Base-by-base conservation (phyloP, 1,284 basidiomycete genomes). In the Albatrellus sp. region DNA sequence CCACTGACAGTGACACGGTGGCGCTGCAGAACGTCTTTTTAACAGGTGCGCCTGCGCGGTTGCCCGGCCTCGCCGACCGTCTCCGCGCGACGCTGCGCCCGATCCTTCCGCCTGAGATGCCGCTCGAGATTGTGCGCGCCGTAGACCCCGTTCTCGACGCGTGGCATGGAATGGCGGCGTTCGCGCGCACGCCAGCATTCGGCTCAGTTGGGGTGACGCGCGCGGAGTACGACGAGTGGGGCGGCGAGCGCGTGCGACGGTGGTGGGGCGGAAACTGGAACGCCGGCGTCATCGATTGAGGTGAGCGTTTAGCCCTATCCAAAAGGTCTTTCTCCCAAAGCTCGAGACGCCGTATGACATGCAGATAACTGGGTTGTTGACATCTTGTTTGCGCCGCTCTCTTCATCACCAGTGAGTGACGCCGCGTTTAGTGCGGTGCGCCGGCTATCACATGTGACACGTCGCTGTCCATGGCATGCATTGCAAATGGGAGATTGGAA, bases 131-230 rank as follows among this genome's bases (percentile, higher is more conserved):
- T 39, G 60, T 70, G 29, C 65, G 67, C 16, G 89, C 80, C 2
- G 65, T 56, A 3, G 80, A 96, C 59, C 77, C 86, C 1, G 55
- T 69, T 12, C 59, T 83, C 45, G 92, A 96, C 57, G 82, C 92
- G 3, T 98, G 93, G 93, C 72, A 73, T 40, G 94, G 94, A 5
- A 96, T 97, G 89, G 86, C 88, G 3, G 70, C 72, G 47, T 96
- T 92, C 67, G 77, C 82, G 19, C 59, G 61, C 42, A 81, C 78
- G 6, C 66, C 70, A 0, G 80, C 75, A 48, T 85, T 82, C 48
- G 57, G 56, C 37, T 57, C 60, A 16, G 72, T 78, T 1, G 69
- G 70, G 0, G 72, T 87, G 37, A 88, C 84, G 2, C 76, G 72
- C 54, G 76, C 72, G 3, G 89, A 96, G 56, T 99, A 97, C 53